A percentile compares a stretch with the other conserved stretches of the same genome.
Evolutionary conservation across 176 grass and related monocot species (phyloP).

Genomic region (Rhipidocladum racemiflorum): DNA sequence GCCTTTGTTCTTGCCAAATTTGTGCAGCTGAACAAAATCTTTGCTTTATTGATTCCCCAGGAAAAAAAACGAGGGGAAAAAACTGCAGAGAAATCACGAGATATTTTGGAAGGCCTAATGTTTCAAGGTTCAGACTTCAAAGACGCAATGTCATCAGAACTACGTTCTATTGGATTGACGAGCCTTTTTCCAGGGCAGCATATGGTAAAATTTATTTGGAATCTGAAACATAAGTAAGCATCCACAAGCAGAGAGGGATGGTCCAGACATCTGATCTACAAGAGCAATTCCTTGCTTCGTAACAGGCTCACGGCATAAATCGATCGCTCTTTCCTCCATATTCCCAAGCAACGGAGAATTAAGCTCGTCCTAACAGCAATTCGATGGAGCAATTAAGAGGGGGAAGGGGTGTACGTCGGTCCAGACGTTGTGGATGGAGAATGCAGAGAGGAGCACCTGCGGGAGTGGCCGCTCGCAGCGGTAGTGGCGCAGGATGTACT

Average conservation of each 20-base stretch:
- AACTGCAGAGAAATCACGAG: neutral
- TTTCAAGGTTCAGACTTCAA: neutral
- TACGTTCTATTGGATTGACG: neutral
- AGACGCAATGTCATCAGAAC: neutral
- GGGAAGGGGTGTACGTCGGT: slow-evolving; percentile 41
- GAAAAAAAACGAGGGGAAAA: neutral
- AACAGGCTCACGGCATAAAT: no score
- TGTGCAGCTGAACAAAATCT: neutral
- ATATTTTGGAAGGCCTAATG: neutral
- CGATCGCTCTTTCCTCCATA: no score
- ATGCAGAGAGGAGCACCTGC: slow-evolving; percentile 76
- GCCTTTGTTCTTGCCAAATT: neutral
- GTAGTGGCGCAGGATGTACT: slow-evolving; percentile 81
- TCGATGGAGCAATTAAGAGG: neutral
- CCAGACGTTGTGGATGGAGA: slow-evolving; percentile 96
- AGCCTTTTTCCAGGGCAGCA: neutral
- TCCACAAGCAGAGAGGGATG: no score
- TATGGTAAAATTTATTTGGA: no score
- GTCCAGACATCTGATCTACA: no score
- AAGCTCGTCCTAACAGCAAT: no score
- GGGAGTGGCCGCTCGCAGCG: slow-evolving; percentile 81
- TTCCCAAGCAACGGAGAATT: no score
- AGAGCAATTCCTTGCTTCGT: no score
- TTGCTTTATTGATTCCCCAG: neutral
- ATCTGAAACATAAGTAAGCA: no score